Evolutionary conservation across 2,329 filamentous ascomycete species (phyloP), one percentile per base, ranked within the genome.

Genomic region (Clathrospora elynae): DNA sequence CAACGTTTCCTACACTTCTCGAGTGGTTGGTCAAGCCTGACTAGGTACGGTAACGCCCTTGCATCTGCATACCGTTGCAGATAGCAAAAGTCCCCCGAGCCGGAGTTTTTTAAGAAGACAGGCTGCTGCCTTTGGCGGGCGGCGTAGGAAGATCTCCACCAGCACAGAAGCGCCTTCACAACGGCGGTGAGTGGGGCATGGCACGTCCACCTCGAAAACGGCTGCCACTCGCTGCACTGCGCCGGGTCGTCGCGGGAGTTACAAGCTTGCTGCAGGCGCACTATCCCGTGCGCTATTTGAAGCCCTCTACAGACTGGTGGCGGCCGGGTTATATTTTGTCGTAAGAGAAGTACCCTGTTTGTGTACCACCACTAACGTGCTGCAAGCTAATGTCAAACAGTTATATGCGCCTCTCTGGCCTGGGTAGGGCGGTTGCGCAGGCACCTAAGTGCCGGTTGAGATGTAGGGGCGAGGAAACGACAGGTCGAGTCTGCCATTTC

Each of bases 351-450:
- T 53, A 44, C 51, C 55, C 51, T 57, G 57, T 53, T 52, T 54
- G 66, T 69, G 64, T 64, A 58, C 48, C 67, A 42, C 37, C 19
- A 51, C 59, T 56, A 63, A 60, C 50, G 50, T 57, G 42, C 53
- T 61, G 59, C 59, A 62, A 55, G 53, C 55, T 58, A 58, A 59
- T 53, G 55, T 61, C 64, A 64, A 66, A 62, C 42, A 52, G 52
- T 55, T 38, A 48, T 46, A 51, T 39, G 47, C 48, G 53, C 53
- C 36, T 55, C 42, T 44, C 49, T 41, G 38, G 46, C 32, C 43
- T 50, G 36, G 39, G 36, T 25, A 39, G 33, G 34, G 41, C 30
- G 38, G 26, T 46, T 49, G 53, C 40, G 46, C n/a, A n/a, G 37
- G 35, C 29, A 39, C 34, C 46, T 43, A 42, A 28, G 39, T 29